These are phyloP conservation scores for Coelastrella sp. DNA, from an alignment of 139 green algal species.

Conservation along the genomic window DNA sequence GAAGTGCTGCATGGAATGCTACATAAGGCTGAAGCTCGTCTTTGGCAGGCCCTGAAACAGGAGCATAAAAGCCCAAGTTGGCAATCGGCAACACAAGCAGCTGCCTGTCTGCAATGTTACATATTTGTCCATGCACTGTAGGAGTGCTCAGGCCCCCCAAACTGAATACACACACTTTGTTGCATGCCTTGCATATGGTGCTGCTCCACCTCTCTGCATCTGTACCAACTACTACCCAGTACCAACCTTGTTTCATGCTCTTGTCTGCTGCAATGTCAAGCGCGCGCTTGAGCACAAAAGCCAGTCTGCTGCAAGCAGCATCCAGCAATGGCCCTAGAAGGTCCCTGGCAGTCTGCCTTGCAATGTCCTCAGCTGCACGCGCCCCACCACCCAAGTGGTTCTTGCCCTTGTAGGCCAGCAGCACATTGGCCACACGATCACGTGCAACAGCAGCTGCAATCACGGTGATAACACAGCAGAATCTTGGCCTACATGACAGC, in stretches of 20 bases:
- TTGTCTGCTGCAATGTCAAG: constrained; percentile 82
- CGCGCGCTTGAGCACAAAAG: constrained; percentile 72
- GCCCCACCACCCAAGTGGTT: constrained; percentile 58
- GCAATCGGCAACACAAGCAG: no score
- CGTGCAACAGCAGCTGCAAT: constrained; percentile 67
- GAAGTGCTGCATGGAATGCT: constrained; percentile 83
- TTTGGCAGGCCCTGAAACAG: constrained; percentile 53
- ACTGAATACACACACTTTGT: no score
- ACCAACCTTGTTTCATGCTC: constrained; percentile 38
- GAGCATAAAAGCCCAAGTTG: not conserved
- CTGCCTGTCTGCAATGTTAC: no score
- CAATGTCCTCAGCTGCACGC: constrained; percentile 87
- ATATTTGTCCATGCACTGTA: no score
- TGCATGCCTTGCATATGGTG: no score
- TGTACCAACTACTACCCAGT: not conserved
- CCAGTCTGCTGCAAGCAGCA: constrained; percentile 79
- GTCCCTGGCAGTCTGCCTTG: constrained; percentile 73
- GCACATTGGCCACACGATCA: constrained; percentile 77
- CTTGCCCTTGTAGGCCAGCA: constrained; percentile 79
- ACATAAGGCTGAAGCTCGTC: constrained; percentile 78
- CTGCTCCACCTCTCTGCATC: not conserved
- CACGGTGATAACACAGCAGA: constrained; percentile 2
- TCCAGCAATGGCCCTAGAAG: constrained; percentile 87
- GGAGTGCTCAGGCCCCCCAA: no score
- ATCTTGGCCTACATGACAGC: no score